phyloP scores from a whole-genome alignment of 2,329 filamentous ascomycete species.

The Emericellopsis atlantica region DNA sequence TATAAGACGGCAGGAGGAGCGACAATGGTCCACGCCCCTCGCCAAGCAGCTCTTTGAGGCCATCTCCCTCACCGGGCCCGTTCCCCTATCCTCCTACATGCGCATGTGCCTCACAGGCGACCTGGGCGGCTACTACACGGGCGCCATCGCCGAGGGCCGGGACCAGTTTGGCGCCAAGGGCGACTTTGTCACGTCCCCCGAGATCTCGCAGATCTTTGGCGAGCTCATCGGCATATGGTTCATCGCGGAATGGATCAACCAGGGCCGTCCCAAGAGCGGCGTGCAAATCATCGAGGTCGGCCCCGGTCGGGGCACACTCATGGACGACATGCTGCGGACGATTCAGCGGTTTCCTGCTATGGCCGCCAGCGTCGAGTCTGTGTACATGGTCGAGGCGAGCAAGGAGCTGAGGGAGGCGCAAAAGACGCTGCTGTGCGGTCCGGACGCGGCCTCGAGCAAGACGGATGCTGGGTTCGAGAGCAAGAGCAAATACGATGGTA shows the following conservation, averaged over 20 bases:
- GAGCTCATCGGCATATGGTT: constrained; percentile 93
- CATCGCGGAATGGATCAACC: constrained; percentile 90
- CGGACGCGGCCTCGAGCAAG: constrained; percentile 52
- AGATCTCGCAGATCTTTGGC: constrained; percentile 95
- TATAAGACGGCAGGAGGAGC: constrained; percentile 17
- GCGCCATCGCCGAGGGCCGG: constrained; percentile 50
- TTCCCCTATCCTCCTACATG: constrained; percentile 92
- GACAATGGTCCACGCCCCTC: constrained; percentile 84
- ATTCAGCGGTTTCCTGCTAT: constrained; percentile 74
- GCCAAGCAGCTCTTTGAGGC: constrained; percentile 79
- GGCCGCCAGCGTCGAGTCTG: constrained; percentile 63
- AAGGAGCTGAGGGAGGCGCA: constrained; percentile 64
- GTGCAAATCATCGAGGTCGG: constrained; percentile 90
- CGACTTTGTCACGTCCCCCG: constrained; percentile 93
- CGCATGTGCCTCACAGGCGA: constrained; percentile 94
- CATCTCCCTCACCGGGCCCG: constrained; percentile 76
- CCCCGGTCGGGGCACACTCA: constrained; percentile 85
- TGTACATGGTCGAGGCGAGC: constrained; percentile 94
- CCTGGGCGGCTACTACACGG: constrained; percentile 86
- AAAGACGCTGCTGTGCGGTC: constrained; percentile 69
- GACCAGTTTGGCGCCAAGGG: constrained; percentile 90
- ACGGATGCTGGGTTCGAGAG: constrained; percentile 64
- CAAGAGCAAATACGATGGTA: constrained; percentile 56
- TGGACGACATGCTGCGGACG: constrained; percentile 91
- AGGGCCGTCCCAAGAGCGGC: constrained; percentile 60